phyloP scores from a whole-genome alignment of 148 eudicot species.

The Polygonum aviculare region DNA sequence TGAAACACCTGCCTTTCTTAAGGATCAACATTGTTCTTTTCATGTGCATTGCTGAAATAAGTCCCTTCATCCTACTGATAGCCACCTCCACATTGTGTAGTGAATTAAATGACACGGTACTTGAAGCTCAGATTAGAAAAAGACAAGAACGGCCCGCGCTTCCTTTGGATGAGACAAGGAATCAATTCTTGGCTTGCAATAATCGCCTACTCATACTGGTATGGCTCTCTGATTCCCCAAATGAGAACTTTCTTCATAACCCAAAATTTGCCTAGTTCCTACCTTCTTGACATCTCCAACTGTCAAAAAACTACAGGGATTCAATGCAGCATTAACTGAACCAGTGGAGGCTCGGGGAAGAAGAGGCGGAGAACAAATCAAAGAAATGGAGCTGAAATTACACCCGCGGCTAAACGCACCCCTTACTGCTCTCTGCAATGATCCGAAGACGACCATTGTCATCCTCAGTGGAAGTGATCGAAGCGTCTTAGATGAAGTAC shows the following conservation, averaged over 20 bases:
- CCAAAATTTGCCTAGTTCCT: not conserved
- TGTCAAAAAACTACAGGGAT: slow-evolving; percentile 46
- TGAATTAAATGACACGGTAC: slow-evolving; percentile 93
- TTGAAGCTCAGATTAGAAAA: slow-evolving; percentile 92
- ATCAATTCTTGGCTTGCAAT: slow-evolving; percentile 50
- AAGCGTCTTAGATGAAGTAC: slow-evolving; percentile 66
- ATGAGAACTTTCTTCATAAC: not conserved
- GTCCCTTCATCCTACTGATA: not conserved
- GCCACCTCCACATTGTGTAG: slow-evolving; percentile 27
- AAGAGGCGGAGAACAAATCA: slow-evolving; percentile 89
- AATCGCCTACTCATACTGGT: slow-evolving; percentile 91
- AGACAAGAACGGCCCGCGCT: slow-evolving; percentile 75
- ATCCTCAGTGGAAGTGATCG: slow-evolving; percentile 94
- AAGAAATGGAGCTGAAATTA: slow-evolving; percentile 86
- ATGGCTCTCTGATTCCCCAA: slow-evolving; percentile 11
- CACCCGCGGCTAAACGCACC: slow-evolving; percentile 74
- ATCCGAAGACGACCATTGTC: slow-evolving; percentile 83
- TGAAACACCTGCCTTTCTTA: not conserved
- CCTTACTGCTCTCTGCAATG: slow-evolving; percentile 59
- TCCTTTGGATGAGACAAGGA: slow-evolving; percentile 56
- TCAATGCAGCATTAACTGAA: slow-evolving; percentile 87
- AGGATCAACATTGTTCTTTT: not conserved
- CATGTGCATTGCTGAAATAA: not conserved
- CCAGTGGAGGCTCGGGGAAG: slow-evolving; percentile 80
- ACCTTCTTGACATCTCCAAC: not conserved